phyloP scores from a whole-genome alignment of 2,329 filamentous ascomycete genomes.

The Verticillium klebahnii region DNA sequence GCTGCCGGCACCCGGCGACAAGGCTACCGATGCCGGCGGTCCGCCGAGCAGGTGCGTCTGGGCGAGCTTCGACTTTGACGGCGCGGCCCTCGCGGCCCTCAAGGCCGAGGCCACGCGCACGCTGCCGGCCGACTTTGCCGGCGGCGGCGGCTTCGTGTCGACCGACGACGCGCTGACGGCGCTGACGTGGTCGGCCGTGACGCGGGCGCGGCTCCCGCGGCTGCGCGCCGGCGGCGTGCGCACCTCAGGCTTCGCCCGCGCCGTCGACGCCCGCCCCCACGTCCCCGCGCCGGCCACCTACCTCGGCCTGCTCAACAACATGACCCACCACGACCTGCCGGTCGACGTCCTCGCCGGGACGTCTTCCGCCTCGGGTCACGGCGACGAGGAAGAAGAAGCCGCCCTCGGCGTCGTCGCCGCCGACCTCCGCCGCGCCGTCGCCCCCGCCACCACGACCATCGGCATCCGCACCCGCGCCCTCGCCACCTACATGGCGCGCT shows the following conservation, averaged over 20 bases:
- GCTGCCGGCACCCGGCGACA: not conserved
- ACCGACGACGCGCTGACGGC: conserved; percentile 50
- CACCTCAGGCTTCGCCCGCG: conserved; percentile 35
- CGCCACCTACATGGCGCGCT: conserved; percentile 30
- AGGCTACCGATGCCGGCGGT: conserved; percentile 2
- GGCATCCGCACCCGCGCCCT: conserved; percentile 31
- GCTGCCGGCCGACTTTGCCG: not conserved
- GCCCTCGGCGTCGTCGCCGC: conserved; percentile 9
- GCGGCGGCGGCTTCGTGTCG: conserved; percentile 33
- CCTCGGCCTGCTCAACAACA: conserved; percentile 41
- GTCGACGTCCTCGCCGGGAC: conserved; percentile 19
- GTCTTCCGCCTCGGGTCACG: no score
- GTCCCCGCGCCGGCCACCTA: conserved; percentile 38
- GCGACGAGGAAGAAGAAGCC: not conserved
- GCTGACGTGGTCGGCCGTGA: conserved; percentile 43
- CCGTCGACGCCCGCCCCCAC: conserved; percentile 40
- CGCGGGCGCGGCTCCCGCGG: conserved; percentile 32
- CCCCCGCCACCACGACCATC: conserved; percentile 28
- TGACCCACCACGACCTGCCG: conserved; percentile 32
- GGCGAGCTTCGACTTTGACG: conserved; percentile 39
- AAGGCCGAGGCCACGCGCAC: conserved; percentile 31
- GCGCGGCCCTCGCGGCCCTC: conserved; percentile 28
- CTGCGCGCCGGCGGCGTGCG: conserved; percentile 14
- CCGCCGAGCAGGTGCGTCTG: conserved; percentile 28
- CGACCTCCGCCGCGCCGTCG: conserved; percentile 31